phyloP scores from a whole-genome alignment of 1,284 basidiomycete genomes.

The Phylloboletellus chloephorus region DNA sequence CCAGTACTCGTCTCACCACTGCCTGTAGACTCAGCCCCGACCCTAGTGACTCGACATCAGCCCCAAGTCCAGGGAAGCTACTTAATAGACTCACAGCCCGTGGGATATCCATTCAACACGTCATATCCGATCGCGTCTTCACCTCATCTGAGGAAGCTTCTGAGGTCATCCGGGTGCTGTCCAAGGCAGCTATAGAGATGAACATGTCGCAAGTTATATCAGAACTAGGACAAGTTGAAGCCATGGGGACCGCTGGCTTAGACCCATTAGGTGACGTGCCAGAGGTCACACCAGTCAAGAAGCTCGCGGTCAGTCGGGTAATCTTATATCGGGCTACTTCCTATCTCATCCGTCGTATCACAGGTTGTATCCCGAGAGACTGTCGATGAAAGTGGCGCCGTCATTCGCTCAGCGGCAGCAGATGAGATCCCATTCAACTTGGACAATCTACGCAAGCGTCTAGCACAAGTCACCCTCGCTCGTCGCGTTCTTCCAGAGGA shows the following conservation, averaged over 20 bases:
- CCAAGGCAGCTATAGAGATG: conserved; percentile 53
- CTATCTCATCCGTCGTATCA: neutral
- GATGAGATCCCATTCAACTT: conserved; percentile 68
- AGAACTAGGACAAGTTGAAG: conserved; percentile 52
- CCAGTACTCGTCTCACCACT: conserved; percentile 9
- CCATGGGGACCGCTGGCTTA: conserved; percentile 36
- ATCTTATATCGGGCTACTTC: neutral
- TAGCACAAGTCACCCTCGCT: conserved; percentile 58
- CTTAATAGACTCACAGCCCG: conserved; percentile 47
- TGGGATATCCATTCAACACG: conserved; percentile 45
- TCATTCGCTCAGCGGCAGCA: conserved; percentile 16
- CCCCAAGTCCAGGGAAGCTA: conserved; percentile 29
- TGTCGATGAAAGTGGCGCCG: conserved; percentile 23
- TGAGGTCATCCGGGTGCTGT: conserved; percentile 51
- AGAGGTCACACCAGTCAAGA: conserved; percentile 50
- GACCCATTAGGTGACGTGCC: conserved; percentile 52
- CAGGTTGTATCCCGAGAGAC: conserved; percentile 19
- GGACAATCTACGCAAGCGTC: conserved; percentile 59
- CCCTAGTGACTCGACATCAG: conserved; percentile 11
- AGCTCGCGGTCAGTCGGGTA: conserved; percentile 22
- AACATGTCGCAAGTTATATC: conserved; percentile 47
- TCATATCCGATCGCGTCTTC: conserved; percentile 57
- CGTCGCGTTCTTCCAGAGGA: conserved; percentile 62
- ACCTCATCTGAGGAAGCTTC: conserved; percentile 49
- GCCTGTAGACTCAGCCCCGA: conserved; percentile 38